These are phyloP conservation scores for Trichosphaerium sp. DNA, from an alignment of 78 protist species.

Conservation along the genomic window DNA sequence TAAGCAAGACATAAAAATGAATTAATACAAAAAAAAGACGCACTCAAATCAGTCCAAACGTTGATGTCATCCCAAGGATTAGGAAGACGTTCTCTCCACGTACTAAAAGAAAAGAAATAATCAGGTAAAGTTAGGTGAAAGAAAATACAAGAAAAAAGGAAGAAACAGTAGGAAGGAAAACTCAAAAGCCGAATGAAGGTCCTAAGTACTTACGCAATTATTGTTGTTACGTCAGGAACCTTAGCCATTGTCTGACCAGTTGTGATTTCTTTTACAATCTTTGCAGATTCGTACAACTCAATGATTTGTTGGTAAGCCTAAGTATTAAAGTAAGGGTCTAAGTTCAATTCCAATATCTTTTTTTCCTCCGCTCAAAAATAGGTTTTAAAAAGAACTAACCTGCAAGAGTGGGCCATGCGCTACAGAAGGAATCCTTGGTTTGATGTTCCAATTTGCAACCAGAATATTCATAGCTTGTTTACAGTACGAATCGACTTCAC, in stretches of 20 bases:
- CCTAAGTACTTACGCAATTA: constrained; percentile 6
- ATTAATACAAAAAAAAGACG: no score
- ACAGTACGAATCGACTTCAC: constrained; percentile 24
- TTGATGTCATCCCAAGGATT: constrained; percentile 46
- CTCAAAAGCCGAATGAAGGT: constrained; percentile 9
- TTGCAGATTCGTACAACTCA: constrained; percentile 25
- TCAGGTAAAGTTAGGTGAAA: background rate
- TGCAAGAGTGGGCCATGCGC: background rate
- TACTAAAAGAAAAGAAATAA: constrained; percentile 19
- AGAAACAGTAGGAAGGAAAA: constrained; percentile 3
- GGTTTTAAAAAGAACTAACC: constrained; percentile 8
- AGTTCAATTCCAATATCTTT: no score
- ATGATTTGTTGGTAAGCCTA: constrained; percentile 35
- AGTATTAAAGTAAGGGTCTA: no score
- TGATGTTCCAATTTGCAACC: background rate
- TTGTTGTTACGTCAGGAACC: background rate
- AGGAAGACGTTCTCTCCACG: constrained; percentile 68
- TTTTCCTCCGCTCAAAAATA: no score
- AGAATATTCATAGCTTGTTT: background rate
- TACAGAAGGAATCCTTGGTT: constrained; percentile 21
- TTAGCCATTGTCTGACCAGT: background rate
- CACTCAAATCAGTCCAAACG: constrained; percentile 61
- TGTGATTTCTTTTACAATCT: constrained; percentile 15
- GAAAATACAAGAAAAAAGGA: background rate
- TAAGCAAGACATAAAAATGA: no score